Evolutionary conservation across 495 filamentous ascomycete genomes (phyloP).

Genomic region (Penicillium taxi): DNA sequence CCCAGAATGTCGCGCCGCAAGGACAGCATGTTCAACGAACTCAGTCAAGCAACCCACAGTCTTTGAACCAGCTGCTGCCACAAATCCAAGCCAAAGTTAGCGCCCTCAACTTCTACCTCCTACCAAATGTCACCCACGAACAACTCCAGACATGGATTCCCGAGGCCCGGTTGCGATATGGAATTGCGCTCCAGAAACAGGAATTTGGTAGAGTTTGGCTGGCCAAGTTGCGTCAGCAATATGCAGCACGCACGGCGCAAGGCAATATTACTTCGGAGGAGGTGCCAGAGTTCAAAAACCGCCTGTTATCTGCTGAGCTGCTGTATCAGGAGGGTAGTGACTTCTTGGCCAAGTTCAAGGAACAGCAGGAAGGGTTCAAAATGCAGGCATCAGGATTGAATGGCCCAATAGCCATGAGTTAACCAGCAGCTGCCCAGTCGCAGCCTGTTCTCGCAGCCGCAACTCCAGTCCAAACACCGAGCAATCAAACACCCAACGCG

Average conservation of each 20-base stretch:
- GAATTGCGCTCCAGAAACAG: constrained; percentile 44
- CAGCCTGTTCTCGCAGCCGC: too few species aligned
- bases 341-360: constrained; percentile 41
- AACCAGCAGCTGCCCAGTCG: constrained; percentile 9
- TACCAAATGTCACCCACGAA: constrained; percentile 39
- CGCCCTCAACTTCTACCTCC: constrained; percentile 38
- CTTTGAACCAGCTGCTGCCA: constrained; percentile 32
- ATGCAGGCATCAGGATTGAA: constrained; percentile 34
- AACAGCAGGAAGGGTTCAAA: constrained; percentile 41
- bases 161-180: constrained; percentile 47
- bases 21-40: constrained; percentile 29
- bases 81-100: constrained; percentile 42
- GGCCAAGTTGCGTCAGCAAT: constrained; percentile 32
- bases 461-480: constrained; percentile 15
- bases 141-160: constrained; percentile 43
- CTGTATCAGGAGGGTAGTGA: constrained; percentile 38
- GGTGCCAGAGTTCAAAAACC: constrained; percentile 33
- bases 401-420: too few species aligned
- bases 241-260: constrained; percentile 27
- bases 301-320: constrained; percentile 39
- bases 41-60: constrained; percentile 36
- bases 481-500: constrained; percentile 17
- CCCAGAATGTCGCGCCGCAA: too few species aligned
- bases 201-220: constrained; percentile 39
- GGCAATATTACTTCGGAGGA: constrained; percentile 39